Base-by-base conservation (phyloP, 371 early-diverging fungal species). In the Synchytrium microbalum region DNA sequence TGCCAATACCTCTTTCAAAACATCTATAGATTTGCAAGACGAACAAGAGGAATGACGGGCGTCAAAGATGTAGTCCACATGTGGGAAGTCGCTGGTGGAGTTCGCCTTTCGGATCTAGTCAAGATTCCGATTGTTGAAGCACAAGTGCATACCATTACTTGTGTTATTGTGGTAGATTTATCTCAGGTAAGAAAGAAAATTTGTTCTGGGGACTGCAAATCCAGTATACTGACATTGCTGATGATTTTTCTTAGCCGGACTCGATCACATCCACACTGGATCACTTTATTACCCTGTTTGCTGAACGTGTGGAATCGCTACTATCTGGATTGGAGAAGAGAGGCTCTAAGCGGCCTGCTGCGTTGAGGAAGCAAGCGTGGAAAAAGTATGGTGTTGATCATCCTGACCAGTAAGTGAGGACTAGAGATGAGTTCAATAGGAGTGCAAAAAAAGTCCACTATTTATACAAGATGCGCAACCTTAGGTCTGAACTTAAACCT, bases 61-160 rank as follows among this genome's bases (percentile, higher is more conserved):
- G 57, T 71, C 13, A 81, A 81, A 66, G 82, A 81, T 53, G 72
- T 81, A 1, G 54, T 67, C 3, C 82, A 81, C 61, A 76, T 81
- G 10, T 81, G 78, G 75, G 82, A 81, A 56, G 66, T 81, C 3
- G 79, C 80, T 19, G 80, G 79, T n/a, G 81, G 79, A 10, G 68
- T 69, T 0, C 59, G 38, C 23, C 63, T 79, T 31, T 60, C 75
- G 1, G 72, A 75, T 53, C 60, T 81, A 23, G 58, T 78, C 13
- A 65, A 70, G 0, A 68, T 81, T 51, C 82, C 82, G 1, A 52
- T 79, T 10, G 69, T 26, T 10, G 78, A 79, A 58, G 53, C 69
- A 1, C 78, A 76, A 60, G 59, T 81, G 25, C 82, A 81, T 61
- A 59, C 63, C 2, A 53, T 69, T 0, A 71, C 78, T n/a, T 72